Evolutionary conservation across 345 rosid genomes (phyloP), one percentile per base, ranked within the genome.

Genomic region (Carallia pectinifolia): DNA sequence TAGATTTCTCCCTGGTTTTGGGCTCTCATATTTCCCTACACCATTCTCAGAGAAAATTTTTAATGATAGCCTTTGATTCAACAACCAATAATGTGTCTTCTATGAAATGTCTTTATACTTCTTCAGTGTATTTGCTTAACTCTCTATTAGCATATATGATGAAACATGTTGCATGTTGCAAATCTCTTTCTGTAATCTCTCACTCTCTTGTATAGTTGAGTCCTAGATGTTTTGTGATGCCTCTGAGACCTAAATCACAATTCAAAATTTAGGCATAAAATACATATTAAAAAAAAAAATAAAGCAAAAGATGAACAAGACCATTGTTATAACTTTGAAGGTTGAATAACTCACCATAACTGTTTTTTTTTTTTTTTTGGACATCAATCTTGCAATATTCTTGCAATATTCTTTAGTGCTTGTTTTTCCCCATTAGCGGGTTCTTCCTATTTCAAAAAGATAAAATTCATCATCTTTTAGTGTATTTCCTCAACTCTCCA

Each of bases 361-460:
- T 23, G 23, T 23, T 23, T 23, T 70, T 85, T 77, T 23, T 77
- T 23, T 23, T 86, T 80, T 89, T 77, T 82, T 87, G 33, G 85
- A 81, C 65, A 91, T 88, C 82, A 91, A 77, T 69, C 76, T 77
- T 44, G 81, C 76, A 91, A 80, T 82, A 91, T 89, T 63, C 71
- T 54, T 12, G 90, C 73, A 71, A 93, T 88, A 64, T 87, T 85
- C 74, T 80, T 68, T 76, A 91, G 62, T 33, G 97, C 95, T 75
- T 77, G 87, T 64, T 87, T 81, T 80, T 91, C 89, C 71, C 89
- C 98, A 77, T 74, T 86, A 17, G 77, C 88, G 30, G 91, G 87
- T 74, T 91, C 92, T 75, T 88, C 91, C 97, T 91, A 87, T 85
- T 76, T 74, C 76, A 74, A 9, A 38, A 61, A 34, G 70, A 59